These are phyloP conservation scores for Talaromyces liani DNA, from an alignment of 495 filamentous ascomycete genomes.

Conservation along the genomic window DNA sequence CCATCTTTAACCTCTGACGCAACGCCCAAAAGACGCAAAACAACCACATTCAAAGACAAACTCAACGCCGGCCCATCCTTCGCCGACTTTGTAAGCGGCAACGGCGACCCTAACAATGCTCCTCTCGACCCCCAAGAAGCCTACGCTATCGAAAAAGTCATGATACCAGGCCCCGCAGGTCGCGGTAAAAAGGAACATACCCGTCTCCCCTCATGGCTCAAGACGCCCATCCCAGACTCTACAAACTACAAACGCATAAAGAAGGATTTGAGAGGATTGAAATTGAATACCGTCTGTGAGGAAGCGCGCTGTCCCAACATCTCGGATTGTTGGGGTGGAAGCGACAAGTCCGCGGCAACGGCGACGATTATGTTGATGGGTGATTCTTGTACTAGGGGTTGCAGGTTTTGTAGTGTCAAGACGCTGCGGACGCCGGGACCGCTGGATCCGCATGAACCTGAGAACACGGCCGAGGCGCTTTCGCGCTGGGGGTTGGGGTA, in stretches of 20 bases:
- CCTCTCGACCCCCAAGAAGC: constrained; percentile 53
- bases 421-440: constrained; percentile 70
- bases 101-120: constrained; percentile 34
- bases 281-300: constrained; percentile 93
- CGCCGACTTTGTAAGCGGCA: constrained; percentile 64
- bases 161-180: constrained; percentile 66
- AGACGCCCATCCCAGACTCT: constrained; percentile 81
- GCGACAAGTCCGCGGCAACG: constrained; percentile 79
- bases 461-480: constrained; percentile 92
- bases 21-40: constrained; percentile 35
- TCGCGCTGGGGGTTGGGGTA: constrained; percentile 91
- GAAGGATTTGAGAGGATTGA: constrained; percentile 80
- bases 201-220: constrained; percentile 87
- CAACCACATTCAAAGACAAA: constrained; percentile 72
- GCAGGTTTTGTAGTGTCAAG: constrained; percentile 95
- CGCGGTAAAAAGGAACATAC: constrained; percentile 73
- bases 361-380: constrained; percentile 99
- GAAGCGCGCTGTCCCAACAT: constrained; percentile 98
- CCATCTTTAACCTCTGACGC: constrained; percentile 18
- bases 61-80: constrained; percentile 79
- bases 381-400: constrained; percentile 94
- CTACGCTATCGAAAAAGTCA: constrained; percentile 60
- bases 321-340: constrained; percentile 93
- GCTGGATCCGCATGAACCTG: constrained; percentile 91
- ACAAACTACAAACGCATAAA: constrained; percentile 92